Conservation (phyloP, 108 stramenopile genomes). For the Nitzschia putrida region DNA sequence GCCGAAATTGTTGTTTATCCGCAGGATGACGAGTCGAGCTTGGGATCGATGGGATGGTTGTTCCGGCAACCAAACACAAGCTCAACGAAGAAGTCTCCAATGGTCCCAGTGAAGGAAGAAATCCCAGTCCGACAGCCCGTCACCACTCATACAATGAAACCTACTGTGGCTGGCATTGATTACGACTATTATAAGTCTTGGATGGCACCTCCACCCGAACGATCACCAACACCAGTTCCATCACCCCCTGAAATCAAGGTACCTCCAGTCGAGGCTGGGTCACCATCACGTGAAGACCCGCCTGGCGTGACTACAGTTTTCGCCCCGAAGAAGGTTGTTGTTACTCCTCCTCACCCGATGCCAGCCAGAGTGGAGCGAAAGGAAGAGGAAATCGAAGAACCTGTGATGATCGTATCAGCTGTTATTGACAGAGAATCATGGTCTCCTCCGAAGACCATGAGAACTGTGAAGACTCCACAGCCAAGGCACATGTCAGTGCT, state of each 20-base stretch:
- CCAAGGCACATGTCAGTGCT: neutral
- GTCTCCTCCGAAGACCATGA: too few relatives aligned
- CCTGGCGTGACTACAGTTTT: slow-evolving; percentile 12
- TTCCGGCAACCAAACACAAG: slow-evolving; percentile 1
- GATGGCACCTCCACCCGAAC: neutral
- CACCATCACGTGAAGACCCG: slow-evolving; percentile 3
- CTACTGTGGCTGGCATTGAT: slow-evolving; percentile 11
- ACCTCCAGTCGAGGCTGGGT: neutral
- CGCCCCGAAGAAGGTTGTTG: slow-evolving; percentile 3
- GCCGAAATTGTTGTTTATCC: slow-evolving; percentile 4
- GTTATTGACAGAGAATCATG: too few relatives aligned
- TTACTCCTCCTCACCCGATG: neutral
- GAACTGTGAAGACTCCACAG: neutral
- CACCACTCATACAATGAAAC: slow-evolving; percentile 12
- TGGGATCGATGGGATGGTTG: slow-evolving; percentile 9
- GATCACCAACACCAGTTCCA: too few relatives aligned
- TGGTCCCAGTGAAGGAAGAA: neutral
- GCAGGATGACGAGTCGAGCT: slow-evolving; percentile 13
- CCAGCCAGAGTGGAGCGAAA: too few relatives aligned
- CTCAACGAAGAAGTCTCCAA: neutral
- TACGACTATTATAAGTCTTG: slow-evolving; percentile 16
- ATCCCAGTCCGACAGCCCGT: neutral
- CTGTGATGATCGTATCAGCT: too few relatives aligned
- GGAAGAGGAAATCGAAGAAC: too few relatives aligned
- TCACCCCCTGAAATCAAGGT: neutral